Percentiles rank a stretch among this genome's conserved stretches.
Conservation (phyloP, 2,329 filamentous ascomycete species). For the Fusarium multiceps region DNA sequence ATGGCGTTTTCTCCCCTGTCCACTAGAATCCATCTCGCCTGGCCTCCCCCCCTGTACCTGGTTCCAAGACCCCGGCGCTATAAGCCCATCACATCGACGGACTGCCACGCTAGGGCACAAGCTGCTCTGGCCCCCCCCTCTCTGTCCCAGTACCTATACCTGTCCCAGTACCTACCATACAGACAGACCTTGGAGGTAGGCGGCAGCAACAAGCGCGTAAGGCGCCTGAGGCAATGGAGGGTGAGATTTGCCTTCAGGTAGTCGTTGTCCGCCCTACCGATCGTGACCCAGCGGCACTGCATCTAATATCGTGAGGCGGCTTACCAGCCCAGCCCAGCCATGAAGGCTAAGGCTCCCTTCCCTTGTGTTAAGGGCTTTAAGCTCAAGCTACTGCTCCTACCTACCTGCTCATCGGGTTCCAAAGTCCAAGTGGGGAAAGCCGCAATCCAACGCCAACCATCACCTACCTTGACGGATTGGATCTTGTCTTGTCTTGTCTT, state of each 20-base stretch:
- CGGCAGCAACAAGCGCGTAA: constrained; percentile 40
- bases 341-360: constrained; percentile 26
- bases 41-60: background rate
- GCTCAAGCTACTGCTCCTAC: constrained; percentile 5
- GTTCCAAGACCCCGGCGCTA: constrained; percentile 11
- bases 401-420: constrained; percentile 9
- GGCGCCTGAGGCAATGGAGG: constrained; percentile 41
- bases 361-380: constrained; percentile 39
- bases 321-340: constrained; percentile 24
- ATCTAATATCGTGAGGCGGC: constrained; percentile 42
- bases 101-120: constrained; percentile 8
- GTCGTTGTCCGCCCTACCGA: constrained; percentile 40
- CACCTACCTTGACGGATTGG: constrained; percentile 21
- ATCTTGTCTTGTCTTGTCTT: background rate
- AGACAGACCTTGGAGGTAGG: background rate
- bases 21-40: constrained; percentile 4
- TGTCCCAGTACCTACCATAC: background rate
- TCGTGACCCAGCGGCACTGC: constrained; percentile 23
- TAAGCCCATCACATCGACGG: constrained; percentile 22
- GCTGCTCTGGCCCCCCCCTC: constrained; percentile 4
- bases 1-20: constrained; percentile 26
- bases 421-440: constrained; percentile 42
- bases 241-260: constrained; percentile 39
- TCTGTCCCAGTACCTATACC: background rate
- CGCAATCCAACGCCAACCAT: constrained; percentile 44